A percentile compares a stretch with the other conserved stretches of the same genome.
Conservation (phyloP, 1,284 basidiomycete genomes). For the Lignosus rhinocerotis region DNA sequence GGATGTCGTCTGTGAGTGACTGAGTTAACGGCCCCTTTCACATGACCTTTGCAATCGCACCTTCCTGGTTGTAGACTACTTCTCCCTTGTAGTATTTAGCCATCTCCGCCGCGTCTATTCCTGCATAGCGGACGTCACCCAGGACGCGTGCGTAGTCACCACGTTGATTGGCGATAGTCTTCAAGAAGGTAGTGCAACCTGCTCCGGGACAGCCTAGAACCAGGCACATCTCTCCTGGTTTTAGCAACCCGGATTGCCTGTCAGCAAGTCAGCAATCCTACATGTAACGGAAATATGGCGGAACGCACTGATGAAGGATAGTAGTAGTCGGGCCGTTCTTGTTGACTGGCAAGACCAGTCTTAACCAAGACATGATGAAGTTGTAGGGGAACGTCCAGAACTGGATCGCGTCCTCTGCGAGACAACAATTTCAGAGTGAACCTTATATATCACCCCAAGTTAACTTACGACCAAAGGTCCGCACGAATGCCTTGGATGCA, state of each 20-base stretch:
- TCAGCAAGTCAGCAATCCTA: constrained; percentile 16
- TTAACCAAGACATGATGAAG: constrained; percentile 47
- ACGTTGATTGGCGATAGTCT: constrained; percentile 73
- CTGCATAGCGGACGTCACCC: constrained; percentile 76
- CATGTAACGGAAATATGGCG: constrained; percentile 2
- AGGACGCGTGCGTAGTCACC: constrained; percentile 57
- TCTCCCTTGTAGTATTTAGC: constrained; percentile 76
- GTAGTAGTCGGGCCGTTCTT: constrained; percentile 47
- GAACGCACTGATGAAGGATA: constrained; percentile 67
- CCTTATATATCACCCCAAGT: not conserved
- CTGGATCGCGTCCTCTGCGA: constrained; percentile 55
- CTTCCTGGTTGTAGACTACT: constrained; percentile 83
- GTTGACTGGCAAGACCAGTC: constrained; percentile 55
- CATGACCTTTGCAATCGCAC: constrained; percentile 31
- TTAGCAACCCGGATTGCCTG: constrained; percentile 74
- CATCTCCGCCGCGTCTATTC: constrained; percentile 68
- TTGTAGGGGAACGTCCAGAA: constrained; percentile 58
- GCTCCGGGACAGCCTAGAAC: constrained; percentile 85
- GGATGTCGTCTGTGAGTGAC: constrained; percentile 59
- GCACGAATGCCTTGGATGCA: constrained; percentile 56
- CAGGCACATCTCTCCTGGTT: constrained; percentile 59
- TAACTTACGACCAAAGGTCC: constrained; percentile 58
- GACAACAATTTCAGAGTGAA: constrained; percentile 21
- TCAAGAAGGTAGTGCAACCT: constrained; percentile 81
- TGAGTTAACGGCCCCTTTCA: not conserved